A percentile compares a stretch with the other conserved stretches of the same genome.
These are phyloP conservation scores for Termitomyces sp. DNA, from an alignment of 768 basidiomycete species.

Conservation along the genomic window DNA sequence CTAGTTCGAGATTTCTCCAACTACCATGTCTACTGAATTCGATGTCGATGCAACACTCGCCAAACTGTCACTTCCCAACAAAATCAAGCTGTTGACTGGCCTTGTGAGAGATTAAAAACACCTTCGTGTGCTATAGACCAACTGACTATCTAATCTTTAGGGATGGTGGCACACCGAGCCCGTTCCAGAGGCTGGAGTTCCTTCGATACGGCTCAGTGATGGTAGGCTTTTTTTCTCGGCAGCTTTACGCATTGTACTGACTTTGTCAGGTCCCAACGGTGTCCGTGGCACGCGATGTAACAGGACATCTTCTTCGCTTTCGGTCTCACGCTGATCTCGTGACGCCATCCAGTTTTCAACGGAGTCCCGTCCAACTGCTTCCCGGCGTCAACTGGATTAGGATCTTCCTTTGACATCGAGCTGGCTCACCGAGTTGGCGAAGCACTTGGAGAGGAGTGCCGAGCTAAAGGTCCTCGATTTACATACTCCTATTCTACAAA, in stretches of 20 bases:
- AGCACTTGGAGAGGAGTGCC: conserved; percentile 50
- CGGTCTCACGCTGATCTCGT: conserved; percentile 33
- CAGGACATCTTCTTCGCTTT: conserved; percentile 16
- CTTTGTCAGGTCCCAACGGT: conserved; percentile 41
- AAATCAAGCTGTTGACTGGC: conserved; percentile 43
- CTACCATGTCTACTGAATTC: conserved; percentile 22
- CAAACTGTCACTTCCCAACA: conserved; percentile 33
- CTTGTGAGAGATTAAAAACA: conserved; percentile 21
- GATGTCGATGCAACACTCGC: conserved; percentile 33
- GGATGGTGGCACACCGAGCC: conserved; percentile 47
- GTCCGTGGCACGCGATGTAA: conserved; percentile 44
- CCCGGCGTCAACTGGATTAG: conserved; percentile 53
- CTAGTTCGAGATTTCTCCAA: background rate
- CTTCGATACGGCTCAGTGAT: conserved; percentile 43
- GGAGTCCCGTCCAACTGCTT: conserved; percentile 55
- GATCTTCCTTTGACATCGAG: conserved; percentile 51
- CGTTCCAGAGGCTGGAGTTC: conserved; percentile 35
- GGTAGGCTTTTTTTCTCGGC: conserved; percentile 23
- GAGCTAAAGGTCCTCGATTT: conserved; percentile 37
- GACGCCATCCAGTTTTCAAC: conserved; percentile 40
- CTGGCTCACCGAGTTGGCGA: conserved; percentile 43
- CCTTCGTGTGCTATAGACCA: background rate
- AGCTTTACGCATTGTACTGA: background rate
- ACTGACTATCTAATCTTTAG: conserved; percentile 17
- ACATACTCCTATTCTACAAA: conserved; percentile 3